Evolutionary conservation across 306 rosid species (phyloP).

Genomic region (Lathyrus tuberosus): DNA sequence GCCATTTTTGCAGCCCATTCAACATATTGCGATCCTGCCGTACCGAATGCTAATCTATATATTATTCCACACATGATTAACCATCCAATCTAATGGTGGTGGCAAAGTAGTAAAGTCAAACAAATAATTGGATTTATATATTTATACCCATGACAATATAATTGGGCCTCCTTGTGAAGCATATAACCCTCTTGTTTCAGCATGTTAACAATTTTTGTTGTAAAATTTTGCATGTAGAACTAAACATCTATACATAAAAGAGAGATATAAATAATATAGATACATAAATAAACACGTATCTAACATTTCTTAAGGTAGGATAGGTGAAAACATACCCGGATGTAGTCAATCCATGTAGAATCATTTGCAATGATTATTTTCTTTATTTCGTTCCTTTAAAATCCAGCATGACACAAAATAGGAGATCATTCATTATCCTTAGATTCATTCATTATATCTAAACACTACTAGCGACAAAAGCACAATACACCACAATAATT

Average conservation of each 20-base stretch:
- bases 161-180: slow-evolving; percentile 89
- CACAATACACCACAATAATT: too few relatives aligned
- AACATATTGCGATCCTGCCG: slow-evolving; percentile 50
- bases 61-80: not conserved
- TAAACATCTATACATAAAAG: slow-evolving; percentile 27
- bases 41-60: slow-evolving; percentile 60
- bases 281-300: not conserved
- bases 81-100: not conserved
- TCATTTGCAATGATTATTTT: slow-evolving; percentile 53
- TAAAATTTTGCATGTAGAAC: slow-evolving; percentile 80
- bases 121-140: not conserved
- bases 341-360: slow-evolving; percentile 56
- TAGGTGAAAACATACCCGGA: slow-evolving; percentile 48
- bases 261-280: not conserved
- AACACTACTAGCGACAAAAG: too few relatives aligned
- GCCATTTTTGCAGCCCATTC: slow-evolving; percentile 81
- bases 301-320: slow-evolving; percentile 14
- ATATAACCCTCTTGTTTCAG: slow-evolving; percentile 68
- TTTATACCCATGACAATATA: slow-evolving; percentile 63
- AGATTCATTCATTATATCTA: too few relatives aligned
- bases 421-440: too few relatives aligned
- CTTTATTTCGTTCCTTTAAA: slow-evolving; percentile 55
- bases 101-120: not conserved
- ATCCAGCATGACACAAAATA: slow-evolving; percentile 50
- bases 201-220: slow-evolving; percentile 66